phyloP scores from a whole-genome alignment of 352 stramenopile genomes.

The Phytophthora melonis region DNA sequence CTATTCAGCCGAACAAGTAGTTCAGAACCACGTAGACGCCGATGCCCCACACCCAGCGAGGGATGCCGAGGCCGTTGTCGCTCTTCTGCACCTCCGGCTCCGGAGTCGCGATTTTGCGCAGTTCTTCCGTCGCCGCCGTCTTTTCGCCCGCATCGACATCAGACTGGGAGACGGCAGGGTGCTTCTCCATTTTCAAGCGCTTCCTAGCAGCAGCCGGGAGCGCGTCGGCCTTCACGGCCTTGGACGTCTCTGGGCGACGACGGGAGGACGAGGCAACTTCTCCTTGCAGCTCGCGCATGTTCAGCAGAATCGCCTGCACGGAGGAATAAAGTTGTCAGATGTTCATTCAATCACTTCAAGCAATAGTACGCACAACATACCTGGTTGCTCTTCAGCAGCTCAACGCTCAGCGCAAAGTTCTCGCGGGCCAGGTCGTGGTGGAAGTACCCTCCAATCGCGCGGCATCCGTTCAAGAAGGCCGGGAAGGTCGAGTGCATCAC shows the following conservation, averaged over 20 bases:
- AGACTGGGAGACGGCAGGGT: conserved; percentile 24
- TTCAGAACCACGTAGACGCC: conserved; percentile 75
- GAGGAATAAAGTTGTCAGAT: conserved; percentile 3
- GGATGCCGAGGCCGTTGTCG: conserved; percentile 56
- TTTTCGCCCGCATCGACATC: conserved; percentile 28
- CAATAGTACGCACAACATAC: conserved; percentile 26
- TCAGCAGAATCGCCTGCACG: conserved; percentile 73
- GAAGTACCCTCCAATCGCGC: conserved; percentile 94
- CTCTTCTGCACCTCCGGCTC: conserved; percentile 58
- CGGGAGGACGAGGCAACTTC: conserved; percentile 72
- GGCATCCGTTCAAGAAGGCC: conserved; percentile 97
- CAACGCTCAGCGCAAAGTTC: conserved; percentile 78
- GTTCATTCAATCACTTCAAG: not conserved
- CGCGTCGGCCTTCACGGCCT: conserved; percentile 60
- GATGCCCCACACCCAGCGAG: conserved; percentile 73
- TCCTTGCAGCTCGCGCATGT: conserved; percentile 81
- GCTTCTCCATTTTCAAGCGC: conserved; percentile 77
- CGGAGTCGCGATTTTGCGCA: conserved; percentile 56
- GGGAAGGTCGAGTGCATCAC: conserved; percentile 95
- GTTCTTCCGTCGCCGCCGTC: conserved; percentile 43
- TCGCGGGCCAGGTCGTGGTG: conserved; percentile 72
- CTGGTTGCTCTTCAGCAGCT: conserved; percentile 86
- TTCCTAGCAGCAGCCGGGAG: conserved; percentile 64
- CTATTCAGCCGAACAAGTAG: conserved; percentile 59
- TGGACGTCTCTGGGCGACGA: conserved; percentile 52